Evolutionary conservation across 1,284 basidiomycete genomes (phyloP), one percentile per base, ranked within the genome.

Genomic region (Volvariella volvacea): DNA sequence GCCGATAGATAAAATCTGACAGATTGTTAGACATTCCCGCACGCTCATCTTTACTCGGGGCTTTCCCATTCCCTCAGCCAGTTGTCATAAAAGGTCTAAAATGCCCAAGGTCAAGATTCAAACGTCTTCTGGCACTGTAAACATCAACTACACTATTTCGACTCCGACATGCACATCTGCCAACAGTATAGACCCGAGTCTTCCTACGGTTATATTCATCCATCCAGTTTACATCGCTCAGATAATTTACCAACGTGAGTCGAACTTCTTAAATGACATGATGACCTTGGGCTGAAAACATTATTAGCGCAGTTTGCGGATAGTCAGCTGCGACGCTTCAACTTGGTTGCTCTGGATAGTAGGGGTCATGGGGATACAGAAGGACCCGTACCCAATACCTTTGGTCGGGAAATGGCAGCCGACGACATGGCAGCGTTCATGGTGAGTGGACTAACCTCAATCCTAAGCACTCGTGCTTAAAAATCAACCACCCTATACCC

Each of bases 191-290:
- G 56, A 57, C 33, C 51, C 58, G 20, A 51, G 52, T 16, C 32
- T 67, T n/a, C 67, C 66, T 10, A 62, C 56, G 7, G 55, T 70
- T 22, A 41, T 70, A 15, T 65, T 67, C 49, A 49, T 68, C 17
- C 66, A 68, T 47, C 58, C 62, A 8, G 57, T 59, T 28, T 67
- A 62, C 50, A 43, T 60, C 21, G 51, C 55, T 9, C 55, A 60
- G 20, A 59, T 62, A 22, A 47, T 60, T 22, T 69, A 64, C 46
- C 58, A 69, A 51, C 50, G 66, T 67, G 44, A 30, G 64, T 52
- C 3, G 14, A 17, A 4, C 19, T 22, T 25, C 30, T 19, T 14
- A 15, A 10, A 34, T 9, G 3, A 21, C 9, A 33, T 22, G 25
- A 22, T 42, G 6, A 30, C 25, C 15, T 22, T 20, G 39, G 21